A percentile compares a stretch with the other conserved stretches of the same genome.
Evolutionary conservation across 768 basidiomycete species (phyloP).

Genomic region (Cystobasidium onofrii): DNA sequence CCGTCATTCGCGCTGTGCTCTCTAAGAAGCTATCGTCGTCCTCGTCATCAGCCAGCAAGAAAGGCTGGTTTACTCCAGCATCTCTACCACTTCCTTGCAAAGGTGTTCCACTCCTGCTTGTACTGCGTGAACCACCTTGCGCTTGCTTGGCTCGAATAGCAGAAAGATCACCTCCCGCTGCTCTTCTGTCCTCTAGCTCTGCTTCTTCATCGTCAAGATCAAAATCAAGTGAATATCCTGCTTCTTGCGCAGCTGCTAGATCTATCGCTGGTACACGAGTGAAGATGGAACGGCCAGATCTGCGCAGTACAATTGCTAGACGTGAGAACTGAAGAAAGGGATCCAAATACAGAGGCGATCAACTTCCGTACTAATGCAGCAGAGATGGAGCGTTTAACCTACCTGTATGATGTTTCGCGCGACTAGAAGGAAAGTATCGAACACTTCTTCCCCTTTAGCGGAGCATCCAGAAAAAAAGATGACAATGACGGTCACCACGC

Average conservation of each 20-base stretch:
- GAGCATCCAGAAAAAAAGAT: conserved; percentile 81
- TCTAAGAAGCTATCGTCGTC: conserved; percentile 26
- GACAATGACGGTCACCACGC: conserved; percentile 76
- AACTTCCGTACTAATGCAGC: too few species aligned
- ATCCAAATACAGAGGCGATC: too few species aligned
- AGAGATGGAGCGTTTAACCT: neutral
- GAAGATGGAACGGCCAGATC: conserved; percentile 49
- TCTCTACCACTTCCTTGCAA: neutral
- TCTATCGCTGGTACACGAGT: conserved; percentile 47
- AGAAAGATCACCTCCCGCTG: conserved; percentile 28
- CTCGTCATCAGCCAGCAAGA: conserved; percentile 20
- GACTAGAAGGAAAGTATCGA: conserved; percentile 85
- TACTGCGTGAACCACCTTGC: neutral
- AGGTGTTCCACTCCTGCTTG: conserved; percentile 11
- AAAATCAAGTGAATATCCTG: conserved; percentile 46
- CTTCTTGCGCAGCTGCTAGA: conserved; percentile 46
- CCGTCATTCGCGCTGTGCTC: neutral
- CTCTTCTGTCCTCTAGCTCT: conserved; percentile 28
- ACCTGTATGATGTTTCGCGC: conserved; percentile 71
- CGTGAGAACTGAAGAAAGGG: conserved; percentile 62
- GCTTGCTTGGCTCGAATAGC: conserved; percentile 15
- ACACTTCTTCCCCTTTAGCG: conserved; percentile 84
- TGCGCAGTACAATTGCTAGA: conserved; percentile 79
- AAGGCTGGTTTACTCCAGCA: conserved; percentile 3
- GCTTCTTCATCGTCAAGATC: conserved; percentile 49